These are phyloP conservation scores for Gnetum montanum DNA, from an alignment of 75 land plant species.

Conservation along the genomic window DNA sequence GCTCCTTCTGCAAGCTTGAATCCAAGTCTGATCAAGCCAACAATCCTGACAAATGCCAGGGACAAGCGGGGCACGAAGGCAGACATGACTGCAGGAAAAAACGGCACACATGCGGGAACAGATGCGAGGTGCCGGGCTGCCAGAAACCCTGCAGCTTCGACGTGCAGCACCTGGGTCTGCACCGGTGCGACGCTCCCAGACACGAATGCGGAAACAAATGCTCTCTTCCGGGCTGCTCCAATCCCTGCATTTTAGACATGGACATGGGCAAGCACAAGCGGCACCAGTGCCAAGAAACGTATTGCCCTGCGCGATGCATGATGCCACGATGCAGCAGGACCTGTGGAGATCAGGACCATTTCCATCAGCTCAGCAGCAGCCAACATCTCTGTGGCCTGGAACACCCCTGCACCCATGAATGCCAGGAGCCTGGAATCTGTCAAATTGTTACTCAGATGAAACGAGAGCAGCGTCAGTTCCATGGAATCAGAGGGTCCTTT, in stretches of 20 bases:
- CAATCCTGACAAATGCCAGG: slow-evolving; percentile 6
- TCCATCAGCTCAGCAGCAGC: too few relatives aligned
- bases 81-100: background rate
- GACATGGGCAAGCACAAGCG: slow-evolving; percentile 11
- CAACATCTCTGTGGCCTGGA: too few relatives aligned
- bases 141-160: slow-evolving; percentile 9
- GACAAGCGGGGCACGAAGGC: slow-evolving; percentile 24
- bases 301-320: slow-evolving; percentile 2
- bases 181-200: slow-evolving; percentile 11
- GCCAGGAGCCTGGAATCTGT: too few relatives aligned
- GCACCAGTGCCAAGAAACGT: slow-evolving; percentile 8
- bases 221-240: slow-evolving; percentile 13
- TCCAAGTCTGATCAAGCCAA: background rate
- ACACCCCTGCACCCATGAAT: too few relatives aligned
- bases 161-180: slow-evolving; percentile 14
- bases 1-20: slow-evolving; percentile 8
- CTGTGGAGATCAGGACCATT: too few relatives aligned
- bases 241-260: slow-evolving; percentile 11
- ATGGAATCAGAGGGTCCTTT: too few relatives aligned
- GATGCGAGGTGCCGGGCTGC: slow-evolving; percentile 5
- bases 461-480: too few relatives aligned
- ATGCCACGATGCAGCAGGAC: too few relatives aligned
- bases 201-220: slow-evolving; percentile 18
- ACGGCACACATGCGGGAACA: background rate
- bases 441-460: too few relatives aligned